Evolutionary conservation across 2,329 filamentous ascomycete species (phyloP).

Genomic region (Aspergillus sp.): DNA sequence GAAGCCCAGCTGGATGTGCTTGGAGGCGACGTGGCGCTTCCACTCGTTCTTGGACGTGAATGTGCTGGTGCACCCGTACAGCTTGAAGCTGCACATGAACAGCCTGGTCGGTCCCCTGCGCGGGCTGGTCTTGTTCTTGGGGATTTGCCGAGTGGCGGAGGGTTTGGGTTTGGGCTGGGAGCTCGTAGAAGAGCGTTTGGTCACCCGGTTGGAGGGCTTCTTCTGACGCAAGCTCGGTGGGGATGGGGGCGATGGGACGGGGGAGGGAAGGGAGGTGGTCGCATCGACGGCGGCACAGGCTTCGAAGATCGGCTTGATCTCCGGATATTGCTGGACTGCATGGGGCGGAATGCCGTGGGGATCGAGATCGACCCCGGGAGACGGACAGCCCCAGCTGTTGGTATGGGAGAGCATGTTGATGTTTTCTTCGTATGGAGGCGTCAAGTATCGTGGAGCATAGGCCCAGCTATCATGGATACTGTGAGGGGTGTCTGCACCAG

Average conservation of each 20-base stretch:
- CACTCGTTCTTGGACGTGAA: slow-evolving; percentile 90
- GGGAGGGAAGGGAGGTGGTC: not conserved
- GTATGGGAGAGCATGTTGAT: not conserved
- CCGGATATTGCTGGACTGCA: not conserved
- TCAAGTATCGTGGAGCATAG: not conserved
- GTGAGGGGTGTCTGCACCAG: not conserved
- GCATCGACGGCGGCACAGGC: not conserved
- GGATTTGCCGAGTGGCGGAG: slow-evolving; percentile 4
- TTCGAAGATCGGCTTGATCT: not conserved
- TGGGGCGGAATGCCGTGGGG: not conserved
- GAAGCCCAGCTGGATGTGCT: slow-evolving; percentile 72
- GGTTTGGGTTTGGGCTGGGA: slow-evolving; percentile 8
- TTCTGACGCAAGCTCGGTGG: not conserved
- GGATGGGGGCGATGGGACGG: not conserved
- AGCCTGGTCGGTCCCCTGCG: not conserved
- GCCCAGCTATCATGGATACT: not conserved
- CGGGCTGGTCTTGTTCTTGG: slow-evolving; percentile 8
- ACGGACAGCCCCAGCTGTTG: not conserved
- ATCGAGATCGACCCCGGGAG: not conserved
- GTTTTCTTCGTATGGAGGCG: not conserved
- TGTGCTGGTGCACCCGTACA: slow-evolving; percentile 69
- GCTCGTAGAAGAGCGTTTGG: not conserved
- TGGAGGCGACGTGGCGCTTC: slow-evolving; percentile 81
- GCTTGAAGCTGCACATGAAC: slow-evolving; percentile 75
- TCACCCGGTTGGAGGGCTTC: not conserved